Evolutionary conservation across 2,329 filamentous ascomycete species (phyloP), one percentile per base, ranked within the genome.

Genomic region (Intubia oerlemansii): DNA sequence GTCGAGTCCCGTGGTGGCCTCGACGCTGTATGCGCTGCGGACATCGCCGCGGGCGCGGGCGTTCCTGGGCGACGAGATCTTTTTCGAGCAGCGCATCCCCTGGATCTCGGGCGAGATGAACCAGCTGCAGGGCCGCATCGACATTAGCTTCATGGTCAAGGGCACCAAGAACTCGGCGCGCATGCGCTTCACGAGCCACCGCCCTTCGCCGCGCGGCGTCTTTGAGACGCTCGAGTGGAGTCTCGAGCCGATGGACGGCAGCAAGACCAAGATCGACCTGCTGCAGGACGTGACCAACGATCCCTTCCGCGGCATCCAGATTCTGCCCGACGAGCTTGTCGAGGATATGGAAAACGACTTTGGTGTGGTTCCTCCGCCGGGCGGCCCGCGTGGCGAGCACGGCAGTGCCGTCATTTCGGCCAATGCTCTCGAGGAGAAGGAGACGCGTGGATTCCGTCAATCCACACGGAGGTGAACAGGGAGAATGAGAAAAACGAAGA

Each of bases 171-270:
- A 53, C 33, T 54, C 59, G 39, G 88, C 71, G 7, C 60, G 69
- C 45, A 88, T 93, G 66, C 65, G 67, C 44, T 90, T 98, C 51
- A 66, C 61, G 40, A 88, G 79, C 55, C 58, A 65, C 46, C 64
- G 88, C 44, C 70, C 64, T 39, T 52, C 51, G 7, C 40, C 56
- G 32, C 63, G 65, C 41, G 59, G 57, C 21, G 51, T 66, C 57
- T 95, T 92, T 50, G 72, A 81, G 54, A 98, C 88, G 20, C 66
- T 73, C 32, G 78, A 84, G 57, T 98, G 85, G 84, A 88, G 74
- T 45, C 54, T 98, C 41, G 68, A 73, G 47, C 69, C 66, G 36
- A 57, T 57, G 29, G 66, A 74, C 38, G 62, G 63, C 23, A 39
- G 38, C 24, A 57, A 51, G 46, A 51, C 93, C 38, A 57, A 51